A percentile compares a stretch with the other conserved stretches of the same genome.
Evolutionary conservation across 257 asterid genomes (phyloP).

Genomic region (Misopates orontium): DNA sequence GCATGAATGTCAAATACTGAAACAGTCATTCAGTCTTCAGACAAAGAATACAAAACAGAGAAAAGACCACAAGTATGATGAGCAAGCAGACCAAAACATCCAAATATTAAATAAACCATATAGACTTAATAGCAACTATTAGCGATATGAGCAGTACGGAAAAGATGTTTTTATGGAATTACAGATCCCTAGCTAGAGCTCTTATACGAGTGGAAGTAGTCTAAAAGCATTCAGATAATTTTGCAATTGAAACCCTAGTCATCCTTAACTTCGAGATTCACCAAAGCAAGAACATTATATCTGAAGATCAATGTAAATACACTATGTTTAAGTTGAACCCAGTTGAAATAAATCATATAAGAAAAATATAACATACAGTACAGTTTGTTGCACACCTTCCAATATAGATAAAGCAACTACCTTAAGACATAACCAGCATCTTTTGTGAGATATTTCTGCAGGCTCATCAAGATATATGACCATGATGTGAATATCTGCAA

Average conservation of each 20-base stretch:
- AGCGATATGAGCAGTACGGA: no score
- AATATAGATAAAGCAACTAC: constrained; percentile 40
- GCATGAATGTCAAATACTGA: not conserved
- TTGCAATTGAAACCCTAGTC: constrained; percentile 8
- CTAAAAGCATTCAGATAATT: constrained; percentile 6
- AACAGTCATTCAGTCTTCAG: constrained; percentile 5
- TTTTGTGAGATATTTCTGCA: constrained; percentile 68
- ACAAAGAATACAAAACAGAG: constrained; percentile 3
- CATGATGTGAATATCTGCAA: constrained; percentile 87
- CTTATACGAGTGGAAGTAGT: no score
- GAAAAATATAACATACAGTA: constrained; percentile 12
- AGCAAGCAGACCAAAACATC: not conserved
- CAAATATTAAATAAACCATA: constrained; percentile 14
- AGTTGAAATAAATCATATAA: constrained; percentile 1
- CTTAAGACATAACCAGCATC: constrained; percentile 59
- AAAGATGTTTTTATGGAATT: no score
- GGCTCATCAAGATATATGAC: constrained; percentile 78
- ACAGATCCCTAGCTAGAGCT: not conserved
- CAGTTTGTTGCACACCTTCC: constrained; percentile 11
- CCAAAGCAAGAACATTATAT: constrained; percentile 7
- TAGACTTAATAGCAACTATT: not conserved
- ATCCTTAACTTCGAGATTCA: constrained; percentile 16
- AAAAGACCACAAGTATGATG: constrained; percentile 7
- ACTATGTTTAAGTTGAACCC: not conserved
- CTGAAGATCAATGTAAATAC: not conserved